These are phyloP conservation scores for Medicago arabica DNA, from an alignment of 306 rosid genomes.

Conservation along the genomic window DNA sequence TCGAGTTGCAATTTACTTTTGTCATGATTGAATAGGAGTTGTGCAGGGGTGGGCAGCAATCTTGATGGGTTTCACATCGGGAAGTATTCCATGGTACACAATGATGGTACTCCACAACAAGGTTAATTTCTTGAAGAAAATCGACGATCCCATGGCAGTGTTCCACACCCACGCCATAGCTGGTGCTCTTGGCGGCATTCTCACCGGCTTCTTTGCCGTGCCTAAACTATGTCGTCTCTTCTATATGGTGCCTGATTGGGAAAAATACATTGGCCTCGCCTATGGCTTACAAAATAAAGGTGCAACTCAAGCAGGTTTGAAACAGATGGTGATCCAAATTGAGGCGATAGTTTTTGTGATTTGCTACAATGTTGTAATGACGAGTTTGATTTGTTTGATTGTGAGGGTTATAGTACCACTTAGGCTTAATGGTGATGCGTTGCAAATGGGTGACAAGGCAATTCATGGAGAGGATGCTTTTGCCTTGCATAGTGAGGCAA, in stretches of 20 bases:
- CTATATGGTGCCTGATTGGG: conserved; percentile 60
- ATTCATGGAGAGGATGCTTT: conserved; percentile 64
- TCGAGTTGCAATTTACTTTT: neutral
- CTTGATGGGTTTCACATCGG: conserved; percentile 55
- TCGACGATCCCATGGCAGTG: conserved; percentile 58
- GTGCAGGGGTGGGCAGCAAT: conserved; percentile 71
- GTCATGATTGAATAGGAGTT: conserved; percentile 45
- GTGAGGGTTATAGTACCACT: conserved; percentile 48
- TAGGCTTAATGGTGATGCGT: conserved; percentile 36
- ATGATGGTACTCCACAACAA: conserved; percentile 56
- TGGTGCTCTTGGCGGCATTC: conserved; percentile 54
- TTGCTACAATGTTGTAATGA: conserved; percentile 44
- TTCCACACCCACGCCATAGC: conserved; percentile 65
- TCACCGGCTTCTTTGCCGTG: conserved; percentile 55
- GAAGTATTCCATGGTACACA: conserved; percentile 64
- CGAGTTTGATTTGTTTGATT: conserved; percentile 53
- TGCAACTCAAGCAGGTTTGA: conserved; percentile 44
- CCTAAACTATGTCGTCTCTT: conserved; percentile 61
- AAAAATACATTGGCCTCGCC: conserved; percentile 57
- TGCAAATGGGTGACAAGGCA: conserved; percentile 51
- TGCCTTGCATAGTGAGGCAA: conserved; percentile 30
- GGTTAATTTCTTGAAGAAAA: conserved; percentile 35
- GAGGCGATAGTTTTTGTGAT: conserved; percentile 50
- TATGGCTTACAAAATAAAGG: conserved; percentile 52
- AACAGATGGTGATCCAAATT: conserved; percentile 53